Evolutionary conservation across 257 asterid species (phyloP).

Genomic region (Phtheirospermum japonicum): DNA sequence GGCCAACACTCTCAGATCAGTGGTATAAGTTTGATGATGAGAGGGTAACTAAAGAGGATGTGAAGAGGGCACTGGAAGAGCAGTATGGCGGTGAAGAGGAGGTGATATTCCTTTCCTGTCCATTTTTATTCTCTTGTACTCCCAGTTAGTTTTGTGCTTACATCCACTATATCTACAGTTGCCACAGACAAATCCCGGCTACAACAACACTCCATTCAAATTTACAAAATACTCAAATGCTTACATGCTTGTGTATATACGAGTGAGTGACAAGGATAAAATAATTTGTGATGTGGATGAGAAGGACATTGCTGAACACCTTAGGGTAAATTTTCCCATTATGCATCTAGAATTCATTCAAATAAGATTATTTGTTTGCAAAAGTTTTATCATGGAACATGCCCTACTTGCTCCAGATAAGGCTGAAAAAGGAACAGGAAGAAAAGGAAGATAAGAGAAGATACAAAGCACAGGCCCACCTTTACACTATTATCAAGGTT

Average conservation of each 20-base stretch:
- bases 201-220: constrained; percentile 57
- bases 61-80: constrained; percentile 8
- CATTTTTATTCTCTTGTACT: constrained; percentile 18
- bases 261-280: constrained; percentile 71
- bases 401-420: constrained; percentile 50
- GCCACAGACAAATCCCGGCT: constrained; percentile 69
- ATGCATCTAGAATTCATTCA: constrained; percentile 20
- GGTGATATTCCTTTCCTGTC: constrained; percentile 1
- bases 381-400: constrained; percentile 17
- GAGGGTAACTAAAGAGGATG: constrained; percentile 5
- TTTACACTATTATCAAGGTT: constrained; percentile 92
- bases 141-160: constrained; percentile 27
- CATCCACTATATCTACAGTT: constrained; percentile 38
- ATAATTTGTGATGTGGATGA: constrained; percentile 69
- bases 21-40: constrained; percentile 46
- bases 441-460: constrained; percentile 94
- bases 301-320: constrained; percentile 69
- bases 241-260: constrained; percentile 68
- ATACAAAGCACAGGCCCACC: constrained; percentile 95
- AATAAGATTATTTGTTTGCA: constrained; percentile 15
- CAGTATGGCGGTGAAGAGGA: constrained; percentile 10
- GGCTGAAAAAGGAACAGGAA: constrained; percentile 96
- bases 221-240: constrained; percentile 73
- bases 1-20: constrained; percentile 85
- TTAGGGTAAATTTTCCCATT: constrained; percentile 42